Percentiles rank a stretch among this genome's conserved stretches.
phyloP scores from a whole-genome alignment of 1,284 basidiomycete species.

The Leccinum holopus region DNA sequence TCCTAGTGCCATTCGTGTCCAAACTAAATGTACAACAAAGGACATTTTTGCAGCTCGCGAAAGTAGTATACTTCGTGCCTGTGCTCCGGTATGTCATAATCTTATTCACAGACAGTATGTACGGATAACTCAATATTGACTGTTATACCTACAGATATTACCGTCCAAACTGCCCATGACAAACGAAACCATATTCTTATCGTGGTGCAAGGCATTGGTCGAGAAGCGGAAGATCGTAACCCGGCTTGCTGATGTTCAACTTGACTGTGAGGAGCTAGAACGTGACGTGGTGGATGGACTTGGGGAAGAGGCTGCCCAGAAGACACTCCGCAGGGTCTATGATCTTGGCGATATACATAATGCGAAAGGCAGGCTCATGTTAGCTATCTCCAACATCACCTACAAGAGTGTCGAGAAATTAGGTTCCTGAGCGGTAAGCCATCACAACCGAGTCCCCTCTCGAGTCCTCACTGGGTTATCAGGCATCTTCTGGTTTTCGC shows the following conservation, averaged over 20 bases:
- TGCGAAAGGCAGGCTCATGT: too few species aligned
- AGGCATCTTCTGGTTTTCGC: too few species aligned
- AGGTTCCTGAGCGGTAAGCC: background rate
- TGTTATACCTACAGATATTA: background rate
- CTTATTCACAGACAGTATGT: too few species aligned
- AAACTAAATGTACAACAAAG: background rate
- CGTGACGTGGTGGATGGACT: background rate
- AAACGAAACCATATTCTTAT: background rate
- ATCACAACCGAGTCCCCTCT: too few species aligned
- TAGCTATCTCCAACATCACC: too few species aligned
- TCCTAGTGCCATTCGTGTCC: background rate
- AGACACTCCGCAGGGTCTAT: too few species aligned
- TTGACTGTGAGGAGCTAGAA: conserved; percentile 6
- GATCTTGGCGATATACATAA: too few species aligned
- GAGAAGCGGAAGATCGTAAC: background rate
- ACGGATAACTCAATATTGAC: background rate
- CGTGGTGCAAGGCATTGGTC: background rate
- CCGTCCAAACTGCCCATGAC: background rate
- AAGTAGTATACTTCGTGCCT: background rate
- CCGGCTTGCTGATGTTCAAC: conserved; percentile 4
- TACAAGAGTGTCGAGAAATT: background rate
- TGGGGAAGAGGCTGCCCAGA: conserved; percentile 1
- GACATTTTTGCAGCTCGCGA: background rate
- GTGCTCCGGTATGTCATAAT: conserved; percentile 1
- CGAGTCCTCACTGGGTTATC: too few species aligned